phyloP scores from a whole-genome alignment of 2,329 filamentous ascomycete species.

The Calonectria pauciramosa region DNA sequence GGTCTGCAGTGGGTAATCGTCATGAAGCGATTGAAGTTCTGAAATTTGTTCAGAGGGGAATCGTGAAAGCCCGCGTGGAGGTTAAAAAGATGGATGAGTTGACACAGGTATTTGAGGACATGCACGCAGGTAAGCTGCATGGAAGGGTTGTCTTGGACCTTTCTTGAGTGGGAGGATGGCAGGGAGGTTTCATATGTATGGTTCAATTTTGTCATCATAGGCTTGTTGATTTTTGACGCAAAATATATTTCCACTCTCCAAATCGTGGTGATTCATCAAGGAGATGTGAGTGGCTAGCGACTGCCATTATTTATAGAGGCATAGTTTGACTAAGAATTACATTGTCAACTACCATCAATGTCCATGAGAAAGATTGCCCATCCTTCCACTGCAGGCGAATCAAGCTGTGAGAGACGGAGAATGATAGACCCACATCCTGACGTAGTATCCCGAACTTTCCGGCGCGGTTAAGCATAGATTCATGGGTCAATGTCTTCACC shows the following conservation, averaged over 20 bases:
- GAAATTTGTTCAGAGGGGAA: not conserved
- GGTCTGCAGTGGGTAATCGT: slow-evolving; percentile 9
- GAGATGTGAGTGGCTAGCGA: too few relatives aligned
- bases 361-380: too few relatives aligned
- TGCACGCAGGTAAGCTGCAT: slow-evolving; percentile 10
- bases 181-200: not conserved
- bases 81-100: slow-evolving; percentile 16
- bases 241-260: too few relatives aligned
- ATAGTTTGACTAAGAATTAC: too few relatives aligned
- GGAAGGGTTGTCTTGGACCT: slow-evolving; percentile 12
- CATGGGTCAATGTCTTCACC: too few relatives aligned
- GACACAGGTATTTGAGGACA: slow-evolving; percentile 4
- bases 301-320: not conserved
- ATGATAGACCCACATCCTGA: too few relatives aligned
- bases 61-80: slow-evolving; percentile 8
- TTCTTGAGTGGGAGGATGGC: not conserved
- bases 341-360: too few relatives aligned
- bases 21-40: slow-evolving; percentile 12
- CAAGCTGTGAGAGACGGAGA: too few relatives aligned
- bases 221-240: not conserved
- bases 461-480: too few relatives aligned
- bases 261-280: not conserved
- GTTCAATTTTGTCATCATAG: not conserved
- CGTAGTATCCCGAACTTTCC: too few relatives aligned
- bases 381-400: too few relatives aligned